Evolutionary conservation across 2,329 filamentous ascomycete species (phyloP).

Genomic region (Penicillium sp.): DNA sequence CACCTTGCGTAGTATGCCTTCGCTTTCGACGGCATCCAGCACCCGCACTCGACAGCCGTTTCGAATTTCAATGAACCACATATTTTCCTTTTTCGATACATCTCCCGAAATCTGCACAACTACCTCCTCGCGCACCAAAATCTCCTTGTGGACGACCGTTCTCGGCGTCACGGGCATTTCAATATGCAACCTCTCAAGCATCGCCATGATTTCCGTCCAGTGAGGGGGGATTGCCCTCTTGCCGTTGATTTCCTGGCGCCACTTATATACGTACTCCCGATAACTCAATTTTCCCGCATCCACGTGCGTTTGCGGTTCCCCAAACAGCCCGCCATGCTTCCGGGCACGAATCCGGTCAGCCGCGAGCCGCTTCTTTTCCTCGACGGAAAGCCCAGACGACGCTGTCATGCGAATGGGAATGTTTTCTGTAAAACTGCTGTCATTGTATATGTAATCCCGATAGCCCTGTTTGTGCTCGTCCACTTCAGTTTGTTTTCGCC

Average conservation of each 20-base stretch:
- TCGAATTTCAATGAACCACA: slow-evolving; percentile 31
- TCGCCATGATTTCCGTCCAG: slow-evolving; percentile 25
- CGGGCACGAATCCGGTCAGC: slow-evolving; percentile 1
- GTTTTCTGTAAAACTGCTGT: background rate
- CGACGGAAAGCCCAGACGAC: background rate
- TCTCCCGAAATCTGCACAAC: slow-evolving; percentile 31
- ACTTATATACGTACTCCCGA: slow-evolving; percentile 17
- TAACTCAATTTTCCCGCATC: slow-evolving; percentile 24
- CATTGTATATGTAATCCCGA: slow-evolving; percentile 16
- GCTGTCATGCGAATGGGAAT: background rate
- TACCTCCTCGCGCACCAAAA: slow-evolving; percentile 33
- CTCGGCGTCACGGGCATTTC: slow-evolving; percentile 15
- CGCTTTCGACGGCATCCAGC: slow-evolving; percentile 25
- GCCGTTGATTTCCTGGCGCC: background rate
- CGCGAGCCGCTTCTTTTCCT: background rate
- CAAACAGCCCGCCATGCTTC: background rate
- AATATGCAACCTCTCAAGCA: slow-evolving; percentile 23
- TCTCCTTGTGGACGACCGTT: slow-evolving; percentile 24
- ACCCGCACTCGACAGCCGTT: slow-evolving; percentile 40
- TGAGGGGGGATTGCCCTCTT: slow-evolving; percentile 11
- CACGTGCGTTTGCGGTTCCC: background rate
- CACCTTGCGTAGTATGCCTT: slow-evolving; percentile 30
- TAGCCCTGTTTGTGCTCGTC: slow-evolving; percentile 23
- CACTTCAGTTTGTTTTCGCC: background rate
- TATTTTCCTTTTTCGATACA: slow-evolving; percentile 32